Percentiles rank a stretch among this genome's conserved stretches.
phyloP scores from a whole-genome alignment of 306 rosid species.

The Lathyrus oleraceus region DNA sequence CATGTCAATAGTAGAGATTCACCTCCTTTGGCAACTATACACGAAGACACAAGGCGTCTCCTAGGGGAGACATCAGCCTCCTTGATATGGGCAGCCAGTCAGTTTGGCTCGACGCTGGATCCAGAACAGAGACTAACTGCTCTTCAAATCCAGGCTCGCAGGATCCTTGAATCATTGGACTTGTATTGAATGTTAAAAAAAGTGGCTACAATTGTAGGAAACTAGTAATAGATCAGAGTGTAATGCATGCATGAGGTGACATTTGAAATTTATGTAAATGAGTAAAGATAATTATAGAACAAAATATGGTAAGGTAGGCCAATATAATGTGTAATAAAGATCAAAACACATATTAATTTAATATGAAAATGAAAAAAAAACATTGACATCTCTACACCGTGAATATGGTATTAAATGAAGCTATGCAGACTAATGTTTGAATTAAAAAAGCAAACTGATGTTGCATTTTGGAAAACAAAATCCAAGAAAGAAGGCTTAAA shows the following conservation, averaged over 20 bases:
- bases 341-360: too few relatives aligned
- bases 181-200: conserved; percentile 48
- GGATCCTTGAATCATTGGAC: conserved; percentile 89
- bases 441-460: not conserved
- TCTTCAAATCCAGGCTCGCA: conserved; percentile 85
- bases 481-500: not conserved
- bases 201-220: conserved; percentile 5
- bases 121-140: conserved; percentile 84
- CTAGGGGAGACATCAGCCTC: conserved; percentile 94
- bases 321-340: too few relatives aligned
- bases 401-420: too few relatives aligned
- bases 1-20: conserved; percentile 79
- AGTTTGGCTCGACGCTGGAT: conserved; percentile 85
- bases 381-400: too few relatives aligned
- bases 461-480: not conserved
- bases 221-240: not conserved
- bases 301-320: not conserved
- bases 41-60: conserved; percentile 79
- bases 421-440: not conserved
- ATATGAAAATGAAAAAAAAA: too few relatives aligned
- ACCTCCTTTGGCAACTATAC: conserved; percentile 79
- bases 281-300: not conserved
- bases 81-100: conserved; percentile 98
- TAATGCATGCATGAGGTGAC: not conserved
- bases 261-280: not conserved